These are phyloP conservation scores for Pulveroboletus frians DNA, from an alignment of 768 basidiomycete genomes.

Conservation along the genomic window DNA sequence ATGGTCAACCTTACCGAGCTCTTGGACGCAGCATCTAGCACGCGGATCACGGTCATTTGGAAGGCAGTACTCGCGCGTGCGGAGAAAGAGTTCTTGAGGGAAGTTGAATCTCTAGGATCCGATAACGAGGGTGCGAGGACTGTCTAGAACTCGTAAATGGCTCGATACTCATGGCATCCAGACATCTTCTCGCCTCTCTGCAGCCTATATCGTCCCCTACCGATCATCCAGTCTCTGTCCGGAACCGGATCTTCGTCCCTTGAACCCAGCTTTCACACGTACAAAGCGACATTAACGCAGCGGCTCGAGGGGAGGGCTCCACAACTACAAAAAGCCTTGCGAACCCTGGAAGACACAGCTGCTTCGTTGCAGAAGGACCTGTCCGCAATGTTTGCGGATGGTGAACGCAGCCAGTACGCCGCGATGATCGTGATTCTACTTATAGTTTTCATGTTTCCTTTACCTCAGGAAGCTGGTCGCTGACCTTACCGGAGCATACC, in stretches of 20 bases:
- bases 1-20: slow-evolving; percentile 36
- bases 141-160: background rate
- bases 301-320: slow-evolving; percentile 65
- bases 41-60: slow-evolving; percentile 58
- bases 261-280: slow-evolving; percentile 53
- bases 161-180: slow-evolving; percentile 25
- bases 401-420: slow-evolving; percentile 42
- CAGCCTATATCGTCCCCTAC: slow-evolving; percentile 52
- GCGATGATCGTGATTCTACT: background rate
- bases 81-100: slow-evolving; percentile 41
- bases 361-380: slow-evolving; percentile 57
- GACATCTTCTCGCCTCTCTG: slow-evolving; percentile 45
- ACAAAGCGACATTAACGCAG: slow-evolving; percentile 53
- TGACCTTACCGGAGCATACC: slow-evolving; percentile 42
- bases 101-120: slow-evolving; percentile 29
- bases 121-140: slow-evolving; percentile 16
- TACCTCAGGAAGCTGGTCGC: slow-evolving; percentile 36
- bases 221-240: slow-evolving; percentile 43
- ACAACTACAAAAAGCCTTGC: slow-evolving; percentile 53
- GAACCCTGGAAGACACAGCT: slow-evolving; percentile 56
- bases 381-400: slow-evolving; percentile 36
- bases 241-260: slow-evolving; percentile 30
- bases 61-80: slow-evolving; percentile 40
- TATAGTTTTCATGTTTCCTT: background rate
- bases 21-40: slow-evolving; percentile 52